Evolutionary conservation across 176 grass and related monocot genomes (phyloP).

Genomic region (Sorghum bicolor): DNA sequence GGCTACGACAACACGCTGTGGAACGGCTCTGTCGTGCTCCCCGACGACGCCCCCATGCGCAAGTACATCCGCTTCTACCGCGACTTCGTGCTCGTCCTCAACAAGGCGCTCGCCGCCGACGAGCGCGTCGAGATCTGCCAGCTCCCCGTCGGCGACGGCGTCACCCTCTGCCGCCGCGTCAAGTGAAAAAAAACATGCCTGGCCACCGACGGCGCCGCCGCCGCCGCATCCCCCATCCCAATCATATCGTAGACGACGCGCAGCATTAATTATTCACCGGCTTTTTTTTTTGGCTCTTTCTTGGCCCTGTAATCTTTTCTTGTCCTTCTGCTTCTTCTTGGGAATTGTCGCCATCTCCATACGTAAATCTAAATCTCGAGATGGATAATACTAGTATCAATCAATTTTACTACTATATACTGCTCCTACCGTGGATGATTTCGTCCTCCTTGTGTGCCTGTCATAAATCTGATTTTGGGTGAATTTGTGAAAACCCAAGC

Average conservation of each 20-base stretch:
- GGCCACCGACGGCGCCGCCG: not conserved
- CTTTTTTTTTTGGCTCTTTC: not conserved
- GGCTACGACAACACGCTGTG: conserved; percentile 99
- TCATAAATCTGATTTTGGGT: not conserved
- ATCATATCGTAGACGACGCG: conserved; percentile 1
- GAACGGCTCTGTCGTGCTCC: conserved; percentile 87
- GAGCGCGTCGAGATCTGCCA: conserved; percentile 88
- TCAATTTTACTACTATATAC: not conserved
- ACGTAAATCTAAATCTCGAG: conserved; percentile 24
- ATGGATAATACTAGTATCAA: not conserved
- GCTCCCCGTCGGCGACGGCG: conserved; percentile 84
- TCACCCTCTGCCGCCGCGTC: conserved; percentile 81
- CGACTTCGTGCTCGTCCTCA: conserved; percentile 82
- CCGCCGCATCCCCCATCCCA: not conserved
- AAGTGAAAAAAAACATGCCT: conserved; percentile 34
- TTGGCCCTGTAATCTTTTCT: not conserved
- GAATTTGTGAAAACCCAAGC: not conserved
- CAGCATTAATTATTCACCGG: conserved; percentile 7
- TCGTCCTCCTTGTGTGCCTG: not conserved
- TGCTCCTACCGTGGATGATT: not conserved
- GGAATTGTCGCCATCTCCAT: not conserved
- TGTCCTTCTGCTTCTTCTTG: not conserved
- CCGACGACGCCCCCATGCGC: conserved; percentile 77
- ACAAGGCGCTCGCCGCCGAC: conserved; percentile 93
- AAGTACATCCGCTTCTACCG: conserved; percentile 89